Conservation (phyloP, 164 flowering plant species). For the Aristolochia californica region DNA sequence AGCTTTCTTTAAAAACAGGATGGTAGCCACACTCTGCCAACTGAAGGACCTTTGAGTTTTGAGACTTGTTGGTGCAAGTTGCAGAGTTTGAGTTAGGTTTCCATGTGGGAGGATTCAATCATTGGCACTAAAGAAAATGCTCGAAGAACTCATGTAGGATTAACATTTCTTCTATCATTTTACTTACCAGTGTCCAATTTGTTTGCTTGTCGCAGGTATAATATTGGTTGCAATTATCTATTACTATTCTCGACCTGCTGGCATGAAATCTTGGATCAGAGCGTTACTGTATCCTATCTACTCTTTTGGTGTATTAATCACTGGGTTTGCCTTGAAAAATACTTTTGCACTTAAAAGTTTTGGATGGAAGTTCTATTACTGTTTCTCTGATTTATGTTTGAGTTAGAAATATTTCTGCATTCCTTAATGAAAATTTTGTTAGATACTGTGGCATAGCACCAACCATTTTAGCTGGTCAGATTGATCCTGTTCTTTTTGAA, state of each 20-base stretch:
- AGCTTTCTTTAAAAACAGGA: no score
- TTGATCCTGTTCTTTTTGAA: constrained; percentile 85
- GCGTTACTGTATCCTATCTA: constrained; percentile 64
- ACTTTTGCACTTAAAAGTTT: no score
- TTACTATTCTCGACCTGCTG: constrained; percentile 70
- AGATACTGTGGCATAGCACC: constrained; percentile 92
- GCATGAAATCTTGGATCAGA: constrained; percentile 52
- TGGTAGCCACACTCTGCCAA: no score
- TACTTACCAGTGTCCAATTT: not conserved
- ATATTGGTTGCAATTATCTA: constrained; percentile 71
- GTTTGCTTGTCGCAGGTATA: constrained; percentile 48
- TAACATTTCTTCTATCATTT: no score
- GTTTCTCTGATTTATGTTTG: not conserved
- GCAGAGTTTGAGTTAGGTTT: no score
- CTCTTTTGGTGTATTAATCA: not conserved
- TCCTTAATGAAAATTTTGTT: constrained; percentile 23
- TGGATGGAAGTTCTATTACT: no score
- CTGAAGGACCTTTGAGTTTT: no score
- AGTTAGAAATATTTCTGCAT: constrained; percentile 1
- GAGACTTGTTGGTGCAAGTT: no score
- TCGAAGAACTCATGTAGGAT: no score
- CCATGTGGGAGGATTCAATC: no score
- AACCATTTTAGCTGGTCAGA: constrained; percentile 70
- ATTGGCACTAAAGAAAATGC: no score
- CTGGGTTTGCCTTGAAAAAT: not conserved